Base-by-base conservation (phyloP, 306 rosid genomes). In the Trifolium fragiferum region DNA sequence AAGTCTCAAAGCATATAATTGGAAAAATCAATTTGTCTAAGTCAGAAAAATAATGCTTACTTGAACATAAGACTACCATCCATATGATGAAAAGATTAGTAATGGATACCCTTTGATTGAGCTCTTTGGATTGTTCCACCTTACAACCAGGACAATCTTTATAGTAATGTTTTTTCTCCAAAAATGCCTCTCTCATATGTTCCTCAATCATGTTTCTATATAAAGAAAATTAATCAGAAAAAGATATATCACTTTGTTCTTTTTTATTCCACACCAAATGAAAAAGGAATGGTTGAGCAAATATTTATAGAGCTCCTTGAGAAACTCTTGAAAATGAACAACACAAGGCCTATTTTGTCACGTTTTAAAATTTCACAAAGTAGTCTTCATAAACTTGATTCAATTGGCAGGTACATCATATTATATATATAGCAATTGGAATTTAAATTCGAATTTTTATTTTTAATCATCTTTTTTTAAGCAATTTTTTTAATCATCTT, bases 121-220 rank as follows among this genome's bases (percentile, higher is more conserved):
- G 15, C 6, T 80, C 85, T 38, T 86, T 89, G 10, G 74, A 44
- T 64, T 57, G 82, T 2, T 91, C 90, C 27, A 86, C 84, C 70
- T 84, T 84, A 70, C 97, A 91, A 43, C 97, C 97, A 1, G 92
- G 90, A 62, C 97, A 91, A 27, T 86, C 49, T 10, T 83, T 81
- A 66, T 81, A n/a, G 80, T 89, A 78, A 5, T 78, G 64, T 65
- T 86, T 84, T 68, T 86, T 81, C 82, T 81, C 79, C 87, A 84
- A 53, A n/a, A n/a, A n/a, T 33, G 86, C 63, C 78, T 87, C 78
- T 25, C 46, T 78, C 6, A 53, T 37, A 18, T 18, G 10, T 44
- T 57, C 88, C 13, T 64, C 84, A 55, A 18, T 70, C 96, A 90
- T 87, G 21, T 73, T 77, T 44, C 43, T 72, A 43, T 41, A 37